These are phyloP conservation scores for Oropetium thomaeum DNA, from an alignment of 176 grass and related monocot genomes.

Conservation along the genomic window DNA sequence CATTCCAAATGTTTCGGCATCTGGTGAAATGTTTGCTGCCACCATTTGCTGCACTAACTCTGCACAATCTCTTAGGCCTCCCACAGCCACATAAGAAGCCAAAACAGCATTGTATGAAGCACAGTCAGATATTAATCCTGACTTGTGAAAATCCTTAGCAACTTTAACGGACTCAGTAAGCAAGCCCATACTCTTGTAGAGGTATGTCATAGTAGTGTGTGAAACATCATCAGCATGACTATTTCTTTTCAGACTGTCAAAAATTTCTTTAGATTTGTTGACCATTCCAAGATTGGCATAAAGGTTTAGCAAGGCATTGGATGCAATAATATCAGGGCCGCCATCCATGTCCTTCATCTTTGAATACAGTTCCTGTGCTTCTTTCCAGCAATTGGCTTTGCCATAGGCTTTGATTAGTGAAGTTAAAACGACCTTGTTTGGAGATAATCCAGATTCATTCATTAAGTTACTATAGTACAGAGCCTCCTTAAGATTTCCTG, in stretches of 20 bases:
- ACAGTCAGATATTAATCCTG: slow-evolving; percentile 57
- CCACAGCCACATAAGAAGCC: slow-evolving; percentile 48
- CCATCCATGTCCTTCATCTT: slow-evolving; percentile 50
- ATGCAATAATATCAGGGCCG: slow-evolving; percentile 64
- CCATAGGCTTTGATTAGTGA: slow-evolving; percentile 70
- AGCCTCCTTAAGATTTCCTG: slow-evolving; percentile 51
- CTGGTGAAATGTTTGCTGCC: slow-evolving; percentile 38
- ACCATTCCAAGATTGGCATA: slow-evolving; percentile 79
- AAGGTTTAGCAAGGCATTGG: slow-evolving; percentile 74
- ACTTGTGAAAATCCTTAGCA: slow-evolving; percentile 50
- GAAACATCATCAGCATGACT: slow-evolving; percentile 47
- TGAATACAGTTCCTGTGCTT: slow-evolving; percentile 62
- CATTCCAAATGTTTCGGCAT: slow-evolving; percentile 51
- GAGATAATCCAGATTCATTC: slow-evolving; percentile 53
- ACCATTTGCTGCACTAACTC: slow-evolving; percentile 69
- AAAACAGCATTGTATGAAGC: slow-evolving; percentile 62
- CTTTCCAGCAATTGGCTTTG: slow-evolving; percentile 58
- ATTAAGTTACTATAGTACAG: slow-evolving; percentile 52
- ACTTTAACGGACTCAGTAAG: slow-evolving; percentile 45
- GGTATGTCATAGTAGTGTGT: slow-evolving; percentile 57
- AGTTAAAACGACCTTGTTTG: slow-evolving; percentile 52
- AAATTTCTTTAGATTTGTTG: slow-evolving; percentile 54
- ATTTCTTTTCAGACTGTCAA: slow-evolving; percentile 52
- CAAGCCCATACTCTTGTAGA: slow-evolving; percentile 75
- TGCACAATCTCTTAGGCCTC: slow-evolving; percentile 55